Evolutionary conservation across 345 rosid genomes (phyloP), one percentile per base, ranked within the genome.

Genomic region (Gossypium thurberi): DNA sequence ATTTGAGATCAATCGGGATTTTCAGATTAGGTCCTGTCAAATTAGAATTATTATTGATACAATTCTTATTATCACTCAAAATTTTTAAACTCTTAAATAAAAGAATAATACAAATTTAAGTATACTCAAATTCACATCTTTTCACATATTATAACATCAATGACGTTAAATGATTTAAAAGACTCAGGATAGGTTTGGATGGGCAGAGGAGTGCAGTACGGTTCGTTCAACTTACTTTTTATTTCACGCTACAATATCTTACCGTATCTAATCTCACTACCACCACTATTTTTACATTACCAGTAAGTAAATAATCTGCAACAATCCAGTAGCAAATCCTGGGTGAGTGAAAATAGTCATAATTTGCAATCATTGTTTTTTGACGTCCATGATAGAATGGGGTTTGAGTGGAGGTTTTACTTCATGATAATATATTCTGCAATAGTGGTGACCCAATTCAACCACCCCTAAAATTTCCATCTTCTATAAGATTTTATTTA

Each of bases 121-220:
- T 5, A 33, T 33, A 5, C 7, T 33, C 0, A 5, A 33, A 5
- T 33, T 33, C 7, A 33, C 7, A 0, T 33, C 6, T 33, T 33
- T 33, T 33, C 6, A 33, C 1, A 0, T 33, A 33, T 33, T 33
- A 33, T 5, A 33, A 33, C 7, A 33, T 33, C 7, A 33, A 33
- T 33, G 1, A 5, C 1, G 1, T 5, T 33, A 33, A 33, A 33
- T 33, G 1, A 33, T 33, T 33, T 5, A 33, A 33, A 33, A 33
- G 40, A 33, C 1, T 33, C 1, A 0, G 1, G 1, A 1, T 33
- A 33, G 1, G 6, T 0, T 33, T 33, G 1, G 37, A 33, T 33
- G 0, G 1, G 0, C 0, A 33, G 3, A 33, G 0, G 6, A 33
- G 1, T 33, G 6, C 6, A 33, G 1, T 33, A 33, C 0, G 0